A percentile compares a stretch with the other conserved stretches of the same genome.
These are phyloP conservation scores for Phytopythium litorale DNA, from an alignment of 352 stramenopile species.

Conservation along the genomic window DNA sequence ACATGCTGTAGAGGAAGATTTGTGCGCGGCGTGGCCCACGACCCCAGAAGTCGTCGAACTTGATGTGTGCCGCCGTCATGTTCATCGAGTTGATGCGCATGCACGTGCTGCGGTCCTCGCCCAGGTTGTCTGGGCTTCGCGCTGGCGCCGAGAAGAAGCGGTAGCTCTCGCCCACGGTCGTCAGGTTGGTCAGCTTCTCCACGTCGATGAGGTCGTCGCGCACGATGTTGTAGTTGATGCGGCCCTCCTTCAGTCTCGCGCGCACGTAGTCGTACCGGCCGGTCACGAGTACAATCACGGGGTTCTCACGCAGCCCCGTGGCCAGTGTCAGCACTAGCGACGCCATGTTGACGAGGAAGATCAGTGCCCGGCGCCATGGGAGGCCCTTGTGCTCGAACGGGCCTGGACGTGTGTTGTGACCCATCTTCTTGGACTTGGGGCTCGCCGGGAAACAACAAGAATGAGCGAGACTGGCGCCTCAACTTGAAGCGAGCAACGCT, in stretches of 20 bases:
- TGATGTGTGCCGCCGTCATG: conserved; percentile 19
- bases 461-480: no score
- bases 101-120: conserved; percentile 37
- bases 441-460: no score
- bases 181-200: conserved; percentile 16
- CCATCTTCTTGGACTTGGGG: no score
- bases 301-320: conserved; percentile 35
- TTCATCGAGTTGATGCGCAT: conserved; percentile 44
- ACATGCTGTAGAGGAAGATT: conserved; percentile 44
- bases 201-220: conserved; percentile 14
- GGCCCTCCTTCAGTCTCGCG: conserved; percentile 12
- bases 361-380: background rate
- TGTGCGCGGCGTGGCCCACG: conserved; percentile 28
- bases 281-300: conserved; percentile 21
- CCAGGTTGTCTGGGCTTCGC: conserved; percentile 23
- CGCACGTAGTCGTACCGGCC: conserved; percentile 27
- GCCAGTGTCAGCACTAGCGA: conserved; percentile 29
- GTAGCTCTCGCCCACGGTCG: conserved; percentile 20
- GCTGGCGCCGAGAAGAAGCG: conserved; percentile 32
- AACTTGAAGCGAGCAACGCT: no score
- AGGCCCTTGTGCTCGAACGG: background rate
- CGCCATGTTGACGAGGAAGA: conserved; percentile 22
- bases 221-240: conserved; percentile 28
- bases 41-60: conserved; percentile 46
- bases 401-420: background rate